Evolutionary conservation across 2,329 filamentous ascomycete genomes (phyloP), one percentile per base, ranked within the genome.

Genomic region (Talaromyces amestolkiae): DNA sequence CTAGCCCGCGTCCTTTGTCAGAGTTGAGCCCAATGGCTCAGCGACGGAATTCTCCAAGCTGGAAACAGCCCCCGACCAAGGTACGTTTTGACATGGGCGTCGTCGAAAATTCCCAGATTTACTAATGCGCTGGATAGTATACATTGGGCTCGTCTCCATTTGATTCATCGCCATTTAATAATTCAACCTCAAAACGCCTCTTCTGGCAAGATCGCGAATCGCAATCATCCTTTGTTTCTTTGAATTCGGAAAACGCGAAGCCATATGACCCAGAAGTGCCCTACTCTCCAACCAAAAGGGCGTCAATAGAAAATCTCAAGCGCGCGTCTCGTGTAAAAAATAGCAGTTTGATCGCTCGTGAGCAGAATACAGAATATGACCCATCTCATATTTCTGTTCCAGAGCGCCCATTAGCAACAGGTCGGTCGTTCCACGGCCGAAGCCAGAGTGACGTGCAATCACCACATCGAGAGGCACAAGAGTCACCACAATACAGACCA

Each of bases 301-400:
- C 92, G 54, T 98, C 94, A 19, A 93, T 99, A 70, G 95, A 99
- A 84, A 93, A 93, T 74, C 85, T 99, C 66, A 96, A 97, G 81
- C 92, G 90, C 76, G 93, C 93, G 37, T 97, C 94, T 64, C 91
- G 95, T 67, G 95, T 99, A 73, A 97, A 94, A 85, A 98, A 97
- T 82, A 97, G 94, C 85, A 96, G 90, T 81, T 97, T 98, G 84
- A 92, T 97, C 76, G 93, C 92, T 49, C 90, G 93, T 64, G 93
- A 97, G 80, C 90, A 93, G 75, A 93, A 93, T 80, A 88, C 93
- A 77, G 91, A 96, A 81, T 97, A 97, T 82, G 92, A 97, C 77
- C 92, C 93, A 33, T 86, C 89, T 64, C 87, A 87, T 70, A 80
- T 93, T 63, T 90, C 91, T 54, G 84, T 91, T 66, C 86, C 96